phyloP scores from a whole-genome alignment of 345 rosid species.

The Capsella bursapastoris region DNA sequence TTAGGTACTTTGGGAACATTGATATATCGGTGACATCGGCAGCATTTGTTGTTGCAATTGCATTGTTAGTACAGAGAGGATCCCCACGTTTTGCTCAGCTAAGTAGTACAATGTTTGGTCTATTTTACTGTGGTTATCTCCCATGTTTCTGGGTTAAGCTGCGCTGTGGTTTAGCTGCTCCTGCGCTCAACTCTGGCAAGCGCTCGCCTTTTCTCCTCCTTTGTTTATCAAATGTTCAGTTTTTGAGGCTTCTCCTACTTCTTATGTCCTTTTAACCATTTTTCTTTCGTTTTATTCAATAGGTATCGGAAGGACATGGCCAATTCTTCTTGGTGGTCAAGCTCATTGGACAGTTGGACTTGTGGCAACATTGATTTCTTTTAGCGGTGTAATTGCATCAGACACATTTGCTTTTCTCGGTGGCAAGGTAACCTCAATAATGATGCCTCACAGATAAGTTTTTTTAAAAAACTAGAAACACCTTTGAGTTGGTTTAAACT shows the following conservation, averaged over 20 bases:
- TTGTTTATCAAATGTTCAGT: constrained; percentile 6
- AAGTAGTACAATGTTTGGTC: constrained; percentile 86
- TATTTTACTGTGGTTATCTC: constrained; percentile 89
- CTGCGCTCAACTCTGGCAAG: constrained; percentile 84
- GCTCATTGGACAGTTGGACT: constrained; percentile 98
- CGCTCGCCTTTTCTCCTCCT: constrained; percentile 27
- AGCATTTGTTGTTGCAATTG: constrained; percentile 78
- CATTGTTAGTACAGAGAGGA: constrained; percentile 86
- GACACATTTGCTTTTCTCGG: constrained; percentile 91
- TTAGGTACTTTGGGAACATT: constrained; percentile 85
- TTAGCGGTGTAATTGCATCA: constrained; percentile 86
- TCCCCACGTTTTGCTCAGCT: constrained; percentile 93
- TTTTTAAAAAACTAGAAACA: too few relatives aligned
- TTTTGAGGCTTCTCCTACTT: constrained; percentile 12
- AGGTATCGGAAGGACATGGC: constrained; percentile 75
- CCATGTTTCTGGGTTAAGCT: constrained; percentile 98
- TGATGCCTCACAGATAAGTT: not conserved
- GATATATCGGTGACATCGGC: constrained; percentile 81
- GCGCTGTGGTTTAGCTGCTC: constrained; percentile 81
- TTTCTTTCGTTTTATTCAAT: constrained; percentile 33
- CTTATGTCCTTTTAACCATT: constrained; percentile 18
- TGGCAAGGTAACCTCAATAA: constrained; percentile 66
- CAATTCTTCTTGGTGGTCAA: constrained; percentile 82
- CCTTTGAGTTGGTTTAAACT: constrained; percentile 7
- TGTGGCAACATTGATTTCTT: constrained; percentile 79